Evolutionary conservation across 768 basidiomycete genomes (phyloP).

Genomic region (Fibroporia radiculosa): DNA sequence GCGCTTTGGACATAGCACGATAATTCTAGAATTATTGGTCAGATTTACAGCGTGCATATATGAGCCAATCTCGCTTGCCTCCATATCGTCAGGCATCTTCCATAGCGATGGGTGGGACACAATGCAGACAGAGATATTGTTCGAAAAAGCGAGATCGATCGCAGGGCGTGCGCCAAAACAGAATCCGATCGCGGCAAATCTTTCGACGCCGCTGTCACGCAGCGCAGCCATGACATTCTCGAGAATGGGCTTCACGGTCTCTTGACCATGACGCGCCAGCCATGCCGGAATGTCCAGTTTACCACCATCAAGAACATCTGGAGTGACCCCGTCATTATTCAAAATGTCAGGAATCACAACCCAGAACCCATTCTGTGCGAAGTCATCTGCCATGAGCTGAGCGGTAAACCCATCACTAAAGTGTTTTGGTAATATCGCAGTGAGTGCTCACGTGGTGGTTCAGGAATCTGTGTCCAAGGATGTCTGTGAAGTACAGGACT

Average conservation of each 20-base stretch:
- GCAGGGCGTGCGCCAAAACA: slow-evolving; percentile 39
- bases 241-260: slow-evolving; percentile 26
- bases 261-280: slow-evolving; percentile 26
- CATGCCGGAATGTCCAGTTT: slow-evolving; percentile 26
- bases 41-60: slow-evolving; percentile 5
- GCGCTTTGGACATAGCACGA: slow-evolving; percentile 25
- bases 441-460: slow-evolving; percentile 24
- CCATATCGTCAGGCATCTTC: slow-evolving; percentile 29
- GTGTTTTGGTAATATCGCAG: not conserved
- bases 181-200: slow-evolving; percentile 34
- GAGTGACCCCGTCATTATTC: slow-evolving; percentile 17
- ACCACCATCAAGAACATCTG: slow-evolving; percentile 6
- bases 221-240: slow-evolving; percentile 32
- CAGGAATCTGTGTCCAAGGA: slow-evolving; percentile 25
- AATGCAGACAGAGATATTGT: slow-evolving; percentile 29
- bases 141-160: slow-evolving; percentile 38
- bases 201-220: slow-evolving; percentile 29
- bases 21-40: slow-evolving; percentile 22
- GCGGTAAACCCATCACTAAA: not conserved
- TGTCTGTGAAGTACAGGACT: slow-evolving; percentile 33
- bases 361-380: slow-evolving; percentile 25
- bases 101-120: slow-evolving; percentile 42
- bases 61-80: too few species aligned
- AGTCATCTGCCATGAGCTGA: slow-evolving; percentile 25
- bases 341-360: slow-evolving; percentile 22